These are phyloP conservation scores for Penicillium mononematosum DNA, from an alignment of 495 filamentous ascomycete species.

Conservation along the genomic window DNA sequence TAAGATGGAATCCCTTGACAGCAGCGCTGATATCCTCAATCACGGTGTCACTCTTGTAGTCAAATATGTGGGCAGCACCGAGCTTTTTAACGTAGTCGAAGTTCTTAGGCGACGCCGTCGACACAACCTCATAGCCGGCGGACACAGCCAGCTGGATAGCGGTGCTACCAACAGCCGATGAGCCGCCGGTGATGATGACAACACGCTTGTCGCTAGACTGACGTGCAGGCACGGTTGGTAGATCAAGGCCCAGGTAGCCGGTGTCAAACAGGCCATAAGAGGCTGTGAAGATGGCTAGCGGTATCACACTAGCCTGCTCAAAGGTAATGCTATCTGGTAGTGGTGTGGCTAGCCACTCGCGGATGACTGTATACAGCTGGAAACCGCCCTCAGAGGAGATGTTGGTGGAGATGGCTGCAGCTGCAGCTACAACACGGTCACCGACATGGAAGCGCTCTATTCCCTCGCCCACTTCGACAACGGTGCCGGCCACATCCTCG, in stretches of 20 bases:
- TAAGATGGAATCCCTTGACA: slow-evolving; percentile 8
- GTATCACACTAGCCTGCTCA: slow-evolving; percentile 26
- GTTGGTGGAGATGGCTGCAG: neutral
- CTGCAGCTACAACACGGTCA: slow-evolving; percentile 38
- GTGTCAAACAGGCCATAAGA: neutral
- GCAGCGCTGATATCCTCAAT: slow-evolving; percentile 24
- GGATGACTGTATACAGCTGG: slow-evolving; percentile 39
- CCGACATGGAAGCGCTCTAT: slow-evolving; percentile 39
- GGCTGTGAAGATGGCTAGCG: neutral
- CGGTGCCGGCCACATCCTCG: slow-evolving; percentile 43
- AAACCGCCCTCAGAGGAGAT: slow-evolving; percentile 20
- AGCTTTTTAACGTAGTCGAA: slow-evolving; percentile 49
- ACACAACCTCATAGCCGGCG: slow-evolving; percentile 56
- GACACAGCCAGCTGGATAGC: slow-evolving; percentile 60
- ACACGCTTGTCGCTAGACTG: neutral
- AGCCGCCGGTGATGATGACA: neutral
- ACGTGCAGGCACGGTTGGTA: neutral
- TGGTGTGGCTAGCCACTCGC: slow-evolving; percentile 21
- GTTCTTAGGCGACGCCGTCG: slow-evolving; percentile 54
- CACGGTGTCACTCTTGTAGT: slow-evolving; percentile 49
- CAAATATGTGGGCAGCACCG: slow-evolving; percentile 57
- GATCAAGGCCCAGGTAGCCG: neutral
- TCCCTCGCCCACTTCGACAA: slow-evolving; percentile 36
- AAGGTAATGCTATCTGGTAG: slow-evolving; percentile 30
- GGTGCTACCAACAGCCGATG: slow-evolving; percentile 47